phyloP scores from a whole-genome alignment of 805 yeast species.

The Candida succiphila region DNA sequence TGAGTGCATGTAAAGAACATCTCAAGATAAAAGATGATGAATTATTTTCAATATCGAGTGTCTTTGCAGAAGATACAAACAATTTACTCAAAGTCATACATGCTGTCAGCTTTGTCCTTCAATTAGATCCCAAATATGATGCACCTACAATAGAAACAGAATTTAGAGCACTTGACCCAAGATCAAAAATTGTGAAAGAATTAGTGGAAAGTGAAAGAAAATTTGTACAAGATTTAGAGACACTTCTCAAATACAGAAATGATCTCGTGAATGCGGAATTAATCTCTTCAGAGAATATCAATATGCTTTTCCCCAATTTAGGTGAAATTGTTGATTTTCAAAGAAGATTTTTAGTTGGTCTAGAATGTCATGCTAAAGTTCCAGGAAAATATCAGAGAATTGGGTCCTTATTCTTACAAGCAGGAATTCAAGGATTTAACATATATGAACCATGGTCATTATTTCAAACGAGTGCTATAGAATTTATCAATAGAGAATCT shows the following conservation, averaged over 20 bases:
- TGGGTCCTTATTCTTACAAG: conserved; percentile 81
- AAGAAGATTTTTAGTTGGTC: conserved; percentile 75
- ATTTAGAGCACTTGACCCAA: conserved; percentile 35
- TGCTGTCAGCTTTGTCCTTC: conserved; percentile 59
- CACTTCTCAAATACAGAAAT: conserved; percentile 52
- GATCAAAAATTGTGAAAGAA: conserved; percentile 76
- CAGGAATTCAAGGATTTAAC: conserved; percentile 69
- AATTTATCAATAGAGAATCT: conserved; percentile 59
- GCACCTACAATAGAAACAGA: conserved; percentile 14
- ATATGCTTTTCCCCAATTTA: conserved; percentile 76
- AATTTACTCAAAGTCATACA: conserved; percentile 67
- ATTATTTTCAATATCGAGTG: conserved; percentile 83
- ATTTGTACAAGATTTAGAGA: conserved; percentile 85
- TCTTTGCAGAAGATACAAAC: conserved; percentile 72
- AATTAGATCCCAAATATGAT: conserved; percentile 32
- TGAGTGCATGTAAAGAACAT: conserved; percentile 74
- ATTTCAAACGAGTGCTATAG: conserved; percentile 81
- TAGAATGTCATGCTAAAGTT: conserved; percentile 77
- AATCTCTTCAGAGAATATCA: conserved; percentile 70
- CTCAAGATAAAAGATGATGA: conserved; percentile 70
- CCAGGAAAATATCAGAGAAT: conserved; percentile 72
- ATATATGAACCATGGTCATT: conserved; percentile 93
- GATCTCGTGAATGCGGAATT: conserved; percentile 59
- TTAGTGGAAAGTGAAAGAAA: conserved; percentile 84
- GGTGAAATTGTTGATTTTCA: conserved; percentile 84